Conservation (phyloP, 352 stramenopile genomes). For the Pythium aquatile region DNA sequence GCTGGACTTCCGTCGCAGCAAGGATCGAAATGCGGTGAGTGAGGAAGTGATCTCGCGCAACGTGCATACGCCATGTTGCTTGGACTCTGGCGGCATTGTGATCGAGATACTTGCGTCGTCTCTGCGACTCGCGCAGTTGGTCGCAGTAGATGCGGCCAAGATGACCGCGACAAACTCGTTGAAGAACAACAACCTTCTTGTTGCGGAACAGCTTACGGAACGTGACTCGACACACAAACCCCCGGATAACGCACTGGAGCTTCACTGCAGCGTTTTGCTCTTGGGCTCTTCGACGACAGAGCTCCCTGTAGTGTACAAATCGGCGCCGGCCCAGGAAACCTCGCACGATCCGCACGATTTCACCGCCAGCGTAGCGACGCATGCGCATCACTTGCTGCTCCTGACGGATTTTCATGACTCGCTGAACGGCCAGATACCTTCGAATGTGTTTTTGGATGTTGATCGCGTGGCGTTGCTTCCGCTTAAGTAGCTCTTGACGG, state of each 20-base stretch:
- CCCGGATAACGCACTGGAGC: slow-evolving; percentile 73
- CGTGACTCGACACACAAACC: slow-evolving; percentile 49
- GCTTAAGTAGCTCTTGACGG: slow-evolving; percentile 42
- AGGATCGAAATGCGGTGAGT: slow-evolving; percentile 59
- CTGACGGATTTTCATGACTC: slow-evolving; percentile 34
- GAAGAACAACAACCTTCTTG: slow-evolving; percentile 47
- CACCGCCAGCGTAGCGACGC: slow-evolving; percentile 44
- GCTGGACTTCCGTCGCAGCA: slow-evolving; percentile 89
- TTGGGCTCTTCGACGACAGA: slow-evolving; percentile 23
- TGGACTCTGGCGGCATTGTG: slow-evolving; percentile 79
- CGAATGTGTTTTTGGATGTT: slow-evolving; percentile 60
- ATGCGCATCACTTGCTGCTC: slow-evolving; percentile 43
- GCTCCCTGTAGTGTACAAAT: slow-evolving; percentile 32
- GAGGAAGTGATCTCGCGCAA: slow-evolving; percentile 65
- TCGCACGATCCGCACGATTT: slow-evolving; percentile 64
- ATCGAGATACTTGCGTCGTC: slow-evolving; percentile 45
- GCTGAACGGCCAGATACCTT: slow-evolving; percentile 42
- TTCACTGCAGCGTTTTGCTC: slow-evolving; percentile 32
- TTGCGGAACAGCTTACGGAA: slow-evolving; percentile 44
- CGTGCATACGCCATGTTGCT: slow-evolving; percentile 87
- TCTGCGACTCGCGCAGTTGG: slow-evolving; percentile 40
- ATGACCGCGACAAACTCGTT: slow-evolving; percentile 77
- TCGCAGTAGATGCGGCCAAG: slow-evolving; percentile 42
- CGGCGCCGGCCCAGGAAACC: slow-evolving; percentile 59
- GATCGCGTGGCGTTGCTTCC: slow-evolving; percentile 42